Conservation (phyloP, 805 yeast genomes). For the Wickerhamomyces mucosus region DNA sequence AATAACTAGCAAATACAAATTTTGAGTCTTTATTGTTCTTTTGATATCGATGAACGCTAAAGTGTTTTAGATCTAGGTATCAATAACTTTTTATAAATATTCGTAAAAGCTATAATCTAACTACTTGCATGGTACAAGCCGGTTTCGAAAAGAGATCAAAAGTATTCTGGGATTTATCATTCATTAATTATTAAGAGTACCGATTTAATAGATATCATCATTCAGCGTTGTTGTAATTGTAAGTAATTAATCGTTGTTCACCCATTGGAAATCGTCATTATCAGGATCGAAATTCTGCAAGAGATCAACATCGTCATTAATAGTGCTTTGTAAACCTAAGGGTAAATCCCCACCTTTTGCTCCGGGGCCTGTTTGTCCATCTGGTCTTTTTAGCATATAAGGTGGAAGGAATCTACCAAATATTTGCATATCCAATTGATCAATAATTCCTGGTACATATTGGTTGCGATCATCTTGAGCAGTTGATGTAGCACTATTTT, state of each 20-base stretch:
- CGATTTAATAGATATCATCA: not conserved
- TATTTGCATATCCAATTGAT: constrained; percentile 72
- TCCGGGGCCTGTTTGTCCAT: constrained; percentile 18
- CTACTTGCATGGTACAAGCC: too few relatives aligned
- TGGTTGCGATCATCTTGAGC: constrained; percentile 2
- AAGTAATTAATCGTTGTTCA: too few relatives aligned
- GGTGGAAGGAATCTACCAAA: constrained; percentile 83
- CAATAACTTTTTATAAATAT: too few relatives aligned
- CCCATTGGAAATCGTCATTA: too few relatives aligned
- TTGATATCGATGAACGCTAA: too few relatives aligned
- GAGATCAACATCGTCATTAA: not conserved
- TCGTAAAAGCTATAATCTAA: too few relatives aligned
- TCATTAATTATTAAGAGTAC: not conserved
- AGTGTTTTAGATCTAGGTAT: too few relatives aligned
- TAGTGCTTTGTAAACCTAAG: constrained; percentile 9
- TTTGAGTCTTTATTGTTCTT: too few relatives aligned
- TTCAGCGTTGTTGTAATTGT: too few relatives aligned
- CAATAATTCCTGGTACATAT: constrained; percentile 77
- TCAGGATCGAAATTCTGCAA: not conserved
- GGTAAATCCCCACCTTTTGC: constrained; percentile 22
- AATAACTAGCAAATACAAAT: too few relatives aligned
- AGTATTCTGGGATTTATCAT: too few relatives aligned
- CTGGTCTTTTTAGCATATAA: constrained; percentile 47
- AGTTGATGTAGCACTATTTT: constrained; percentile 2
- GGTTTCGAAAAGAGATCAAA: too few relatives aligned